Evolutionary conservation across 1,284 basidiomycete species (phyloP).

Genomic region (Ustilago trichophora): DNA sequence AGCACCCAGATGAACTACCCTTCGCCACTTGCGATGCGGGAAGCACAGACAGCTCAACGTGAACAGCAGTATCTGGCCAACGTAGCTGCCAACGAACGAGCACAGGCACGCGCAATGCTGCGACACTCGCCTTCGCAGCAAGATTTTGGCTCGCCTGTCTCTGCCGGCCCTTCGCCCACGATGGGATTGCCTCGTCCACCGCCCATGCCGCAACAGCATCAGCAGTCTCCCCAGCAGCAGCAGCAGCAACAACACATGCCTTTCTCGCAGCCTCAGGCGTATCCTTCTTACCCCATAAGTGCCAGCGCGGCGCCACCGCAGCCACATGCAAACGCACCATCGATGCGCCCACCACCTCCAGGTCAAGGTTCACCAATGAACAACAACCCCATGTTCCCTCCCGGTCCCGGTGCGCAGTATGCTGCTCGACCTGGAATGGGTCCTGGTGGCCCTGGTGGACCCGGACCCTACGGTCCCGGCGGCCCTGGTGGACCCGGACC

Average conservation of each 20-base stretch:
- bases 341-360: no score
- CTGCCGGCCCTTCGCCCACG: slow-evolving; percentile 5
- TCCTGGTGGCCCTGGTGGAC: slow-evolving; percentile 2
- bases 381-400: slow-evolving; percentile 26
- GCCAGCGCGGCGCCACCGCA: slow-evolving; percentile 18
- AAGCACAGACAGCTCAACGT: slow-evolving; percentile 58
- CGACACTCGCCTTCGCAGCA: slow-evolving; percentile 32
- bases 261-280: slow-evolving; percentile 31
- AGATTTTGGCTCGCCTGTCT: slow-evolving; percentile 20
- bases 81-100: slow-evolving; percentile 49
- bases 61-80: slow-evolving; percentile 55
- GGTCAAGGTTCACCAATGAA: no score
- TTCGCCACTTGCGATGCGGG: slow-evolving; percentile 60
- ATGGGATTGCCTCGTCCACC: slow-evolving; percentile 34
- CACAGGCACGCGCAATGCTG: slow-evolving; percentile 40
- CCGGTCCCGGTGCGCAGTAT: slow-evolving; percentile 6
- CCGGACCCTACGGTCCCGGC: slow-evolving; percentile 2
- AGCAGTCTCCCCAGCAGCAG: slow-evolving; percentile 1
- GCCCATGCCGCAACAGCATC: slow-evolving; percentile 11
- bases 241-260: slow-evolving; percentile 12
- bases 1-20: slow-evolving; percentile 54
- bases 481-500: slow-evolving; percentile 1
- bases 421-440: slow-evolving; percentile 15
- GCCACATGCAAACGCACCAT: slow-evolving; percentile 4
- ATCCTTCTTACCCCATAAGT: slow-evolving; percentile 40